These are phyloP conservation scores for Curvularia lunata DNA, from an alignment of 2,329 filamentous ascomycete genomes.

Conservation along the genomic window DNA sequence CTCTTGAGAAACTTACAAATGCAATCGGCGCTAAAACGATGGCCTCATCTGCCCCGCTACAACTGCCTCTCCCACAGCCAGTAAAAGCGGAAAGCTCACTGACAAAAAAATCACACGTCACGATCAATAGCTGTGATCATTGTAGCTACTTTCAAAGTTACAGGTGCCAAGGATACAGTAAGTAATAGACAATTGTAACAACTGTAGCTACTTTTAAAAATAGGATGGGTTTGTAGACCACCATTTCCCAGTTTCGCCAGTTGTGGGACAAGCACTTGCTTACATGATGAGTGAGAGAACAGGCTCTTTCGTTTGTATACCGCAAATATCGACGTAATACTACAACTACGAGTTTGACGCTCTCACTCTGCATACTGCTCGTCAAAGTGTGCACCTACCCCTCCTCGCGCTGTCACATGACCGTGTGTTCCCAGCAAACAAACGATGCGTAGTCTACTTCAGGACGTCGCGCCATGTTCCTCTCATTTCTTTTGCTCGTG, in stretches of 20 bases:
- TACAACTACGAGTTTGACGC: not conserved
- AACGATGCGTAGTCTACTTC: not conserved
- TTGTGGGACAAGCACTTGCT: too few relatives aligned
- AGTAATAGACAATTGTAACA: too few relatives aligned
- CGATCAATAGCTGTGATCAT: too few relatives aligned
- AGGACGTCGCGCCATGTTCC: not conserved
- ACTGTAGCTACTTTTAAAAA: too few relatives aligned
- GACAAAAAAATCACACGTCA: too few relatives aligned
- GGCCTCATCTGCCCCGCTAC: slow-evolving; percentile 36
- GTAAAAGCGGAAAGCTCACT: too few relatives aligned
- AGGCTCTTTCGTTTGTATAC: not conserved
- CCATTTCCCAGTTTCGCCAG: too few relatives aligned
- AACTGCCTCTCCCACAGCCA: not conserved
- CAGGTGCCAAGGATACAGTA: too few relatives aligned
- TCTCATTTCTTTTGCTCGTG: not conserved
- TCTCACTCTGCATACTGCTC: not conserved
- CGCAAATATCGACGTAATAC: not conserved
- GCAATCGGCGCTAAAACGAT: slow-evolving; percentile 43
- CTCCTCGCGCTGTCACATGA: slow-evolving; percentile 23
- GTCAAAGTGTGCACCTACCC: slow-evolving; percentile 3
- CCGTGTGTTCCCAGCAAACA: not conserved
- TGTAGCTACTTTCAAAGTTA: too few relatives aligned
- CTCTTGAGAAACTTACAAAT: slow-evolving; percentile 22
- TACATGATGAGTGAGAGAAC: not conserved
- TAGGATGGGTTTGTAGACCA: too few relatives aligned